Evolutionary conservation across 2,329 filamentous ascomycete genomes (phyloP).

Genomic region (Coniochaeta pulveracea): DNA sequence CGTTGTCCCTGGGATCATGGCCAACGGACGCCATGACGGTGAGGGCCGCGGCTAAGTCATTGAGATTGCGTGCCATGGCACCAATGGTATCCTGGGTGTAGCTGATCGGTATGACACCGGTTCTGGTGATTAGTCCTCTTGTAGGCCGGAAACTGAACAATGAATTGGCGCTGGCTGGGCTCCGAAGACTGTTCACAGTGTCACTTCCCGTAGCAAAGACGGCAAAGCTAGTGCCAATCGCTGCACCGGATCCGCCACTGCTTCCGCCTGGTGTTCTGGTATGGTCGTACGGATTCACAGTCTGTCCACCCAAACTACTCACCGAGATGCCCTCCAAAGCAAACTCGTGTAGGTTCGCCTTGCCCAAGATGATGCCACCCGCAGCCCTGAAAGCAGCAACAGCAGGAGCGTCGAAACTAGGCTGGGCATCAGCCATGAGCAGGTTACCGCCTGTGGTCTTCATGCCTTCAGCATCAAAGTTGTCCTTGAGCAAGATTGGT

Average conservation of each 20-base stretch:
- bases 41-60: slow-evolving; percentile 37
- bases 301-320: slow-evolving; percentile 53
- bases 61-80: slow-evolving; percentile 37
- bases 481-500: slow-evolving; percentile 53
- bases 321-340: slow-evolving; percentile 52
- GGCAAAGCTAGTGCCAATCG: slow-evolving; percentile 42
- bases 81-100: slow-evolving; percentile 45
- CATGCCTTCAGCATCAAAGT: slow-evolving; percentile 43
- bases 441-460: slow-evolving; percentile 45
- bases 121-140: slow-evolving; percentile 34
- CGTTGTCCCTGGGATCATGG: slow-evolving; percentile 38
- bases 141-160: slow-evolving; percentile 50
- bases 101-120: slow-evolving; percentile 43
- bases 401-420: slow-evolving; percentile 32
- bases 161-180: slow-evolving; percentile 48
- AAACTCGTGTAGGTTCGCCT: slow-evolving; percentile 51
- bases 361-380: slow-evolving; percentile 47
- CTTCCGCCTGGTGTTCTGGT: slow-evolving; percentile 54
- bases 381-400: slow-evolving; percentile 35
- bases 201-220: slow-evolving; percentile 48
- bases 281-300: slow-evolving; percentile 53
- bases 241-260: slow-evolving; percentile 51
- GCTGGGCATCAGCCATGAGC: slow-evolving; percentile 34
- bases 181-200: slow-evolving; percentile 51
- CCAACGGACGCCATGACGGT: slow-evolving; percentile 41